Conservation (phyloP, 352 stramenopile species). For the Saprolegnia parasitica region DNA sequence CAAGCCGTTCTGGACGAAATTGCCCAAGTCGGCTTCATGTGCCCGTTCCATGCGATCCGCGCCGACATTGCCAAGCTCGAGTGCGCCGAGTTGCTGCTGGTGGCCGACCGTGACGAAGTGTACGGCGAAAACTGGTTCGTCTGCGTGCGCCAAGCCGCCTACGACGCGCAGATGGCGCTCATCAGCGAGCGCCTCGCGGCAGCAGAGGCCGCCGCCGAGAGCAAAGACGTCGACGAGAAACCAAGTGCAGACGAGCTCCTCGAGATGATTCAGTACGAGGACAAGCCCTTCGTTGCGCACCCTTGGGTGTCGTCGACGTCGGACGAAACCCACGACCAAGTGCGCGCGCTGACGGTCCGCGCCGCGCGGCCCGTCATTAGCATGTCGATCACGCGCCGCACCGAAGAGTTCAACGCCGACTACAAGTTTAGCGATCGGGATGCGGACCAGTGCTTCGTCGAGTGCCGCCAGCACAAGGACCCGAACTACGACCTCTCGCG, state of each 20-base stretch:
- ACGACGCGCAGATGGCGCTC: conserved; percentile 62
- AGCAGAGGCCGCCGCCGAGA: conserved; percentile 39
- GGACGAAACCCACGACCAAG: conserved; percentile 59
- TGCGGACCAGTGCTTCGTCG: conserved; percentile 81
- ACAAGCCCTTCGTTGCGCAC: conserved; percentile 58
- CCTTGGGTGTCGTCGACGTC: conserved; percentile 48
- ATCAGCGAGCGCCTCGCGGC: conserved; percentile 48
- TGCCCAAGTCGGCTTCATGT: conserved; percentile 74
- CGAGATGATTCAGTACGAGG: conserved; percentile 64
- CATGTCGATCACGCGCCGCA: conserved; percentile 75
- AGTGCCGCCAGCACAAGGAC: conserved; percentile 80
- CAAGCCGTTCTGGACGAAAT: conserved; percentile 70
- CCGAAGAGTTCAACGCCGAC: conserved; percentile 74
- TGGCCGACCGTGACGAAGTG: conserved; percentile 63
- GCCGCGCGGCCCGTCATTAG: conserved; percentile 54
- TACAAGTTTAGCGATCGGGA: conserved; percentile 83
- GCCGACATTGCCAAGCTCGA: conserved; percentile 60
- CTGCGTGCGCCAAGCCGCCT: conserved; percentile 58
- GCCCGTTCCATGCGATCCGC: conserved; percentile 69
- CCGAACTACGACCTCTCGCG: conserved; percentile 75
- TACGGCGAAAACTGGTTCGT: conserved; percentile 85
- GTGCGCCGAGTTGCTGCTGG: conserved; percentile 65
- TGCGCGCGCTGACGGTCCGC: conserved; percentile 53
- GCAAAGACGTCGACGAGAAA: conserved; percentile 16
- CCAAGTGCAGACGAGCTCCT: conserved; percentile 42